Evolutionary conservation across 306 rosid genomes (phyloP), one percentile per base, ranked within the genome.

Genomic region (Bauhinia variegata): DNA sequence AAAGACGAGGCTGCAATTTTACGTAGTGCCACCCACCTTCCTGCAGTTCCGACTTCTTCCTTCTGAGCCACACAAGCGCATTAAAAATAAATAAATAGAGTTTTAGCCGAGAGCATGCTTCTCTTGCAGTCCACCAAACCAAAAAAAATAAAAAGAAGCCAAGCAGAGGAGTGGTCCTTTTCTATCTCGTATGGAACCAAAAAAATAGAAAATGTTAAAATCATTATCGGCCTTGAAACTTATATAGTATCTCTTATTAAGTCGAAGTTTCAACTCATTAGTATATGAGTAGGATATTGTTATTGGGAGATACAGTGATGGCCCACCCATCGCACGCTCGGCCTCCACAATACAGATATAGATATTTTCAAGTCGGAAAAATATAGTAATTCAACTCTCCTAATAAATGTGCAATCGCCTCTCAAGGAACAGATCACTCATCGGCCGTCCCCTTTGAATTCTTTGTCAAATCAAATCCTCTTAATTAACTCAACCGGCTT

Each of bases 101-200:
- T n/a, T n/a, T n/a, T n/a, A n/a, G n/a, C n/a, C n/a, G 53, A 46
- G 57, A 58, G 61, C 32, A 75, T 80, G 84, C 84, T 80, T 71
- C 54, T 39, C 67, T 75, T 72, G 85, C 57, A 72, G 73, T 66
- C 37, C 72, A 80, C 81, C 69, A 50, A 60, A 66, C 23, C 36
- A 44, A 13, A 43, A 14, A 36, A 77, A n/a, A n/a, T n/a, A n/a
- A n/a, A 60, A 46, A 30, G 23, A 56, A 49, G 28, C 33, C 57
- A 59, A 66, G 68, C 63, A 76, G 76, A 72, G 71, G 71, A 63
- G 70, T 63, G 47, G 79, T 80, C 85, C 1, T 72, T 80, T 76
- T 80, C 85, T 53, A 17, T 39, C n/a, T 46, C 30, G 17, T 57
- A 68, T 63, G 36, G 63, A 68, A 62, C 69, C 17, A 67, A 50